Evolutionary conservation across 225 moss, liverwort and hornwort genomes (phyloP).

Genomic region (Climacium dendroides): DNA sequence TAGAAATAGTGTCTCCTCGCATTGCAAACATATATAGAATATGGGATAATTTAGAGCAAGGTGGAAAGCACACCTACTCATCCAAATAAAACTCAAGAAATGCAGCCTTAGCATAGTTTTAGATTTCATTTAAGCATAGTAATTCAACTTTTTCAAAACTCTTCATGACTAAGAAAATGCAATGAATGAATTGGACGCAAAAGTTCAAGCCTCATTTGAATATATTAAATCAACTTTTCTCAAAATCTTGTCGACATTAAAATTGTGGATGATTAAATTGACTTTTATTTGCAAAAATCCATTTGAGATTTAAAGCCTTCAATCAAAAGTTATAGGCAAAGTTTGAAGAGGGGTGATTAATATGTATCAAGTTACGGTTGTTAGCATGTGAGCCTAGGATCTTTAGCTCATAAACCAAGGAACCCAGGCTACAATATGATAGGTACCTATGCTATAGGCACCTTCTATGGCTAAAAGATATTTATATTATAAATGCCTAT

Average conservation of each 20-base stretch:
- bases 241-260: not conserved
- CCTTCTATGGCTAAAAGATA: too few relatives aligned
- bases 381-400: too few relatives aligned
- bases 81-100: too few relatives aligned
- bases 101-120: too few relatives aligned
- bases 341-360: not conserved
- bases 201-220: not conserved
- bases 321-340: not conserved
- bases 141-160: too few relatives aligned
- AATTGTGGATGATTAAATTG: not conserved
- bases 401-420: too few relatives aligned
- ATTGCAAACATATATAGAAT: not conserved
- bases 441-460: too few relatives aligned
- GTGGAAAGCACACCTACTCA: too few relatives aligned
- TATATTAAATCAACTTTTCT: not conserved
- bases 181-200: not conserved
- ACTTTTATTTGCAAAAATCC: not conserved
- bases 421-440: too few relatives aligned
- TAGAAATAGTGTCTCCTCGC: not conserved
- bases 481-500: too few relatives aligned
- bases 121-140: too few relatives aligned
- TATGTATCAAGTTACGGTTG: not conserved
- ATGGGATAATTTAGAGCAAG: not conserved
- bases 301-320: not conserved
- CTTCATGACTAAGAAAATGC: too few relatives aligned